Evolutionary conservation across 23 red algal species (phyloP).

Genomic region (Gracilaria caudata): DNA sequence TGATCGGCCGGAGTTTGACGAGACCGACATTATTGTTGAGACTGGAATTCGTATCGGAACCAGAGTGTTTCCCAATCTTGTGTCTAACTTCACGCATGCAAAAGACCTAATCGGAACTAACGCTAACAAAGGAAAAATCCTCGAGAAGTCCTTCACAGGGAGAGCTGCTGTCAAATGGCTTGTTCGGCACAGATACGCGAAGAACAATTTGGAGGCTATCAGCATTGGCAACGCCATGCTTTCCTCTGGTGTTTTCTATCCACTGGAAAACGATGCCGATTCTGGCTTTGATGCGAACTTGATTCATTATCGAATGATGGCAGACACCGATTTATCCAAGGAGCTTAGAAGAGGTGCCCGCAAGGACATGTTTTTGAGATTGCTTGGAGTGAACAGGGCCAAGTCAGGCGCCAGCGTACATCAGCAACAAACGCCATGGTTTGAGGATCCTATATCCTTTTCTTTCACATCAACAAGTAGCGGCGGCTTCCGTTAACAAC

Average conservation of each 20-base stretch:
- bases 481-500: constrained; percentile 6
- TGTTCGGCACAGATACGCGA: constrained; percentile 41
- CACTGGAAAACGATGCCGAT: constrained; percentile 26
- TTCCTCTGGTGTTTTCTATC: constrained; percentile 52
- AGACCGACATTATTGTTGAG: constrained; percentile 50
- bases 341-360: constrained; percentile 51
- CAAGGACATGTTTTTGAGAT: constrained; percentile 50
- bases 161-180: constrained; percentile 39
- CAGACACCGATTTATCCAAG: constrained; percentile 55
- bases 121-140: constrained; percentile 13
- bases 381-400: constrained; percentile 42
- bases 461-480: constrained; percentile 50
- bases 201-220: constrained; percentile 30
- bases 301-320: constrained; percentile 56
- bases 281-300: constrained; percentile 32
- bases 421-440: constrained; percentile 54
- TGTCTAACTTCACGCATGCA: constrained; percentile 44
- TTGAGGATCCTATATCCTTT: constrained; percentile 50
- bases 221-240: constrained; percentile 66
- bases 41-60: constrained; percentile 64
- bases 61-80: constrained; percentile 51
- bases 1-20: constrained; percentile 49
- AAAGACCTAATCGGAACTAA: constrained; percentile 53
- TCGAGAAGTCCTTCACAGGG: constrained; percentile 55
- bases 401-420: constrained; percentile 33